Conservation (phyloP, 495 filamentous ascomycete genomes). For the Bryoglossum gracile region DNA sequence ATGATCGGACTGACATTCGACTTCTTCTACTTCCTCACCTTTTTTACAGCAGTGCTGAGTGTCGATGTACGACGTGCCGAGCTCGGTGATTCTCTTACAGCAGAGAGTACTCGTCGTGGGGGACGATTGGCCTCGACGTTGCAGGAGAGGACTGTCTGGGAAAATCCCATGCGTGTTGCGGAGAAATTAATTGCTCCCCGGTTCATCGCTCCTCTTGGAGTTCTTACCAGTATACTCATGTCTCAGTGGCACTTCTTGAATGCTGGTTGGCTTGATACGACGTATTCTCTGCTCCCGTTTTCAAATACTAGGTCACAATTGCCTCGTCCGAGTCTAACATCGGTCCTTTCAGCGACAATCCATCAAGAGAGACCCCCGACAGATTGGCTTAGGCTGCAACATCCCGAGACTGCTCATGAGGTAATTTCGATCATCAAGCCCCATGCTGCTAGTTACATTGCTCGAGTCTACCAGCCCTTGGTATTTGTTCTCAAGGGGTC, state of each 20-base stretch:
- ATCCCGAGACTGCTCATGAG: conserved; percentile 64
- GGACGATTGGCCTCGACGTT: background rate
- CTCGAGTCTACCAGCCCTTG: conserved; percentile 58
- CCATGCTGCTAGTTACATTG: conserved; percentile 55
- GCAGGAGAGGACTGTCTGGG: conserved; percentile 35
- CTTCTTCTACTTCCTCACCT: conserved; percentile 62
- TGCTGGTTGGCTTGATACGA: conserved; percentile 37
- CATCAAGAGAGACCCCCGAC: conserved; percentile 62
- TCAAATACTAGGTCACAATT: conserved; percentile 30
- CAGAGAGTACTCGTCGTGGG: background rate
- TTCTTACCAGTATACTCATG: conserved; percentile 52
- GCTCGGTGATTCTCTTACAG: conserved; percentile 33
- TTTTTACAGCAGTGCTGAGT: conserved; percentile 65
- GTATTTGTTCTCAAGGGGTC: conserved; percentile 60
- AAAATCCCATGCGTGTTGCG: conserved; percentile 40
- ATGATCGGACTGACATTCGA: conserved; percentile 62
- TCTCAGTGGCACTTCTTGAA: conserved; percentile 59
- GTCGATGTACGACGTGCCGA: conserved; percentile 66
- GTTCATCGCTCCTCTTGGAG: conserved; percentile 52
- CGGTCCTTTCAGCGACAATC: conserved; percentile 37
- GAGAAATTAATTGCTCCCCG: conserved; percentile 49
- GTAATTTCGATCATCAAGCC: conserved; percentile 63
- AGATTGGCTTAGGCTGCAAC: conserved; percentile 65
- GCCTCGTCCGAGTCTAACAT: conserved; percentile 22
- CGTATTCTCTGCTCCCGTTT: conserved; percentile 19